Base-by-base conservation (phyloP, 495 filamentous ascomycete species). In the Aspergillus steynii region DNA sequence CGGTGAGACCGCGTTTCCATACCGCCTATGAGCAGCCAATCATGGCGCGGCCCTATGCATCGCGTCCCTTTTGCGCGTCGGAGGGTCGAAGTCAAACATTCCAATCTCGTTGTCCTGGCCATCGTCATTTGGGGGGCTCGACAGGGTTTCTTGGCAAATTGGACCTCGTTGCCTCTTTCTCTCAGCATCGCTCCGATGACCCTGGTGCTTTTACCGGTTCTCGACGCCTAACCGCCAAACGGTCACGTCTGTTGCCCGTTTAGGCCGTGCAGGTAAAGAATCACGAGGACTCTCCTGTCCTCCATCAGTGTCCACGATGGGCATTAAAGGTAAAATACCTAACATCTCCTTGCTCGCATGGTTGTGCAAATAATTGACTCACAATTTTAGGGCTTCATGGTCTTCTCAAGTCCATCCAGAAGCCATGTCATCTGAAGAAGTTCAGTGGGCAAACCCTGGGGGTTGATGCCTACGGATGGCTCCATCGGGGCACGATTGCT, bases 401-500 rank as follows among this genome's bases (percentile, higher is more conserved):
- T 52, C 81, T 97, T 50, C 88, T 99, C 50, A 97, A 97, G 71
- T 97, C 94, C 49, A 97, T 99, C 52, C 95, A 98, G 52, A 91
- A 91, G 67, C 90, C 88, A 65, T 88, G 85, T 57, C 88, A 93
- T 59, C 77, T 99, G 55, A 96, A 90, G 71, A 90, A 93, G 67
- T 98, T 90, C 72, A 82, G 84, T 12, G 94, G 93, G 32, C 89
- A 94, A 72, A 96, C 91, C 3, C 83, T 99, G 48, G 96, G 90
- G 3, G 86, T 99, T 15, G 96, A 99, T 74, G 93, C 90, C 59
- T 99, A 99, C 80, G 95, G 93, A 70, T 99, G 96, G 96, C 86
- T 99, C 37, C 96, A 99, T 71, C 90, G 96, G 63, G 96, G 94
- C 32, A 91, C 93, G 28, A 86, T 96, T 54, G 82, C 93, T 28